Evolutionary conservation across 768 basidiomycete species (phyloP).

Genomic region (Auricularia auricula-judae): DNA sequence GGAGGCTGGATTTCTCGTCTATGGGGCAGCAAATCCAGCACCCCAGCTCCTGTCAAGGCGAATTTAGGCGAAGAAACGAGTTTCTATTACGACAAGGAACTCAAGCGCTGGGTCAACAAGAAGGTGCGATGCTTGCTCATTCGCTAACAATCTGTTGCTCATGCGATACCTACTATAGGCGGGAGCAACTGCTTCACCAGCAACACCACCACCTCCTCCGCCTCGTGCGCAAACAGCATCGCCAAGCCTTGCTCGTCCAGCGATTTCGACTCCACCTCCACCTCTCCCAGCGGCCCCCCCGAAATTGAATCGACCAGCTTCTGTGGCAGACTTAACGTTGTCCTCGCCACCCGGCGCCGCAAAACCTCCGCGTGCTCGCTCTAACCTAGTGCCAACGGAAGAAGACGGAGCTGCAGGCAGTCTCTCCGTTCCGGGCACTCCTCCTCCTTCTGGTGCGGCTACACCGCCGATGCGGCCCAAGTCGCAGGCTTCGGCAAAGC

Average conservation of each 20-base stretch:
- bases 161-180: conserved; percentile 28
- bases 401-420: conserved; percentile 8
- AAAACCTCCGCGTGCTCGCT: conserved; percentile 48
- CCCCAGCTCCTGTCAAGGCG: conserved; percentile 71
- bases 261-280: conserved; percentile 22
- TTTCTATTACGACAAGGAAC: conserved; percentile 92
- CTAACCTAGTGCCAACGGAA: conserved; percentile 48
- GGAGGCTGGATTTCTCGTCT: conserved; percentile 29
- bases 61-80: conserved; percentile 84
- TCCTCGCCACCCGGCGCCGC: conserved; percentile 15
- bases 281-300: conserved; percentile 17
- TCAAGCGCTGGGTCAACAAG: conserved; percentile 93
- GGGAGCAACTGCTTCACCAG: conserved; percentile 38
- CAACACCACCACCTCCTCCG: conserved; percentile 62
- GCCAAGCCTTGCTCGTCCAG: conserved; percentile 43
- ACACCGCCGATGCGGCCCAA: conserved; percentile 39
- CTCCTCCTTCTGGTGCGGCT: conserved; percentile 20
- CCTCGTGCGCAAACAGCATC: conserved; percentile 80
- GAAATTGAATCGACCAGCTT: conserved; percentile 40
- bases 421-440: conserved; percentile 12
- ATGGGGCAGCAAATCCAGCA: conserved; percentile 58
- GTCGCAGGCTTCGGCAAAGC: conserved; percentile 53
- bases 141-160: conserved; percentile 6
- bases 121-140: conserved; percentile 40
- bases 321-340: conserved; percentile 48